Evolutionary conservation across 371 early-diverging fungal species (phyloP), one percentile per base, ranked within the genome.

Genomic region (Mucor saturninus): DNA sequence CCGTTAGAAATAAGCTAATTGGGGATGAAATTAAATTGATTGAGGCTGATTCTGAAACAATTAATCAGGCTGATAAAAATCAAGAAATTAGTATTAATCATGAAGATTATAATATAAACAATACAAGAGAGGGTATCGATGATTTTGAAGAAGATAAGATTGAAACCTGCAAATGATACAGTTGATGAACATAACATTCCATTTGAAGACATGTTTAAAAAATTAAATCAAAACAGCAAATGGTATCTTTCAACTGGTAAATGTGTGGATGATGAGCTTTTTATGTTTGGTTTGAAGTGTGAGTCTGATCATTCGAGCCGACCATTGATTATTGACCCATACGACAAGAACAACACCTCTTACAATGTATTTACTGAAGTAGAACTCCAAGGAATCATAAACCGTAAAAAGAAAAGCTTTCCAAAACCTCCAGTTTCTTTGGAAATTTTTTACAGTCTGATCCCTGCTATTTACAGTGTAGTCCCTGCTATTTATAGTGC

Each of bases 291-390:
- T 37, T 31, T 65, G 28, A 59, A 65, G 45, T 65, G 50, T 13
- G 37, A 65, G 38, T 21, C 39, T 14, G 63, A 56, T 35, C 51
- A 63, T 43, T 57, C 63, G 3, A 51, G 52, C 45, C 38, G 42
- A 55, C 56, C 50, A n/a, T 15, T 45, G 5, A 45, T 45, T n/a
- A 11, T 45, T 45, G 45, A 45, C 15, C 45, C 45, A 15, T 45
- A 35, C 30, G 61, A 57, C 52, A 40, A 21, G 31, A 61, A 52
- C 26, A 46, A 53, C 32, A 45, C 37, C 29, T 8, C 31, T 14
- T 60, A 67, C 62, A 32, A 50, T 46, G 57, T 67, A 13, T 67
- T 67, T 54, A 67, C 67, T 32, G 10, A 50, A 39, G 61, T 50
- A 43, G 61, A 67, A 58, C 57, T 67, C 14, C n/a, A 61, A 5